These are phyloP conservation scores for Alnus glutinosa DNA, from an alignment of 306 rosid species.

Conservation along the genomic window DNA sequence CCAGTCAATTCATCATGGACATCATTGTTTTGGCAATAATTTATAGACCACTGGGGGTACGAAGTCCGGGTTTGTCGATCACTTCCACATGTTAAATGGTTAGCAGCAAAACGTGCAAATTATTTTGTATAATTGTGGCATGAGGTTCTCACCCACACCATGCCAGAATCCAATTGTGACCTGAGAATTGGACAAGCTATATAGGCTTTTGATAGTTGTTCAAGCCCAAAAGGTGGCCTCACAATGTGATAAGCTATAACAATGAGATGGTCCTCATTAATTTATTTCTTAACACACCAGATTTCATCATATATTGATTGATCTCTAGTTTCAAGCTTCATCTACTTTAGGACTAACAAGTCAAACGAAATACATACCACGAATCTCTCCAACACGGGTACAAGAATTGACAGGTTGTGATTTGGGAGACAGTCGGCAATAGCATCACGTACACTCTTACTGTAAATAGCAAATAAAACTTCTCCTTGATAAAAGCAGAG, in stretches of 20 bases:
- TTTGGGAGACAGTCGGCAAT: conserved; percentile 59
- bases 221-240: background rate
- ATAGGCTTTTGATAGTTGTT: too few relatives aligned
- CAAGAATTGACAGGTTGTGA: conserved; percentile 69
- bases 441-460: conserved; percentile 44
- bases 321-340: background rate
- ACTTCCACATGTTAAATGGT: background rate
- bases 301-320: background rate
- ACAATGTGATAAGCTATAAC: background rate
- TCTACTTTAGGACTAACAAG: background rate
- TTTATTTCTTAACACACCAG: background rate
- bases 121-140: too few relatives aligned
- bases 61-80: background rate
- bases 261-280: background rate
- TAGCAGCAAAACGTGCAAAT: background rate
- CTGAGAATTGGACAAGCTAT: too few relatives aligned
- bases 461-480: conserved; percentile 24
- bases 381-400: conserved; percentile 95
- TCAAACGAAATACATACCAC: conserved; percentile 63
- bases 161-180: too few relatives aligned
- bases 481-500: conserved; percentile 12
- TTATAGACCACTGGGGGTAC: background rate
- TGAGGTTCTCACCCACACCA: too few relatives aligned
- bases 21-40: background rate
- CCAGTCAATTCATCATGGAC: background rate